Conservation (phyloP, 2,329 filamentous ascomycete species). For the Nemania sp. region DNA sequence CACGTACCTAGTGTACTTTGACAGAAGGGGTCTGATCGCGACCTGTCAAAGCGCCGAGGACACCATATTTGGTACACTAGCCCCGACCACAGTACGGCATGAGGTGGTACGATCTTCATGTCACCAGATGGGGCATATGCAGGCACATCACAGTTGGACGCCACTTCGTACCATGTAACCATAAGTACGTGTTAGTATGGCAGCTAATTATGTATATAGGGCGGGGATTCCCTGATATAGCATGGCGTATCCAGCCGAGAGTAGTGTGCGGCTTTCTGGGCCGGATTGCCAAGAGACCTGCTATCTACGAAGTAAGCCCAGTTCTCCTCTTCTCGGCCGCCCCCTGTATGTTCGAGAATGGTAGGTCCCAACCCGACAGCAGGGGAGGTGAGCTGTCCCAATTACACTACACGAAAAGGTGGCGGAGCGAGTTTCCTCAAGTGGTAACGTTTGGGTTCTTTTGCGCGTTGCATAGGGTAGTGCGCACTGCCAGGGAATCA, state of each 20-base stretch:
- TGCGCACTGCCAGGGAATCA: no score
- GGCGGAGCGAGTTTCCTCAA: conserved; percentile 8
- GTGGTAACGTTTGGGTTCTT: background rate
- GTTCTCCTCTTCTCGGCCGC: background rate
- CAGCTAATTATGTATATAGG: no score
- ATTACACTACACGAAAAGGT: background rate
- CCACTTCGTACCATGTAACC: background rate
- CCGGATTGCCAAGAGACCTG: background rate
- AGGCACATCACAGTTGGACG: no score
- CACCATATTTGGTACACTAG: no score
- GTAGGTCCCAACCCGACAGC: background rate
- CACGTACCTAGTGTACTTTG: background rate
- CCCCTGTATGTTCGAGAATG: background rate
- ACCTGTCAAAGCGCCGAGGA: conserved; percentile 2
- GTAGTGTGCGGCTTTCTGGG: background rate
- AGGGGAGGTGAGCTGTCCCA: background rate
- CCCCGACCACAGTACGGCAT: background rate
- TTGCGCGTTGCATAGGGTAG: background rate
- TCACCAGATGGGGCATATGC: background rate
- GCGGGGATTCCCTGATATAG: no score
- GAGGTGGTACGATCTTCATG: conserved; percentile 2
- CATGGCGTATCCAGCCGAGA: no score
- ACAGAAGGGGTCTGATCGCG: background rate
- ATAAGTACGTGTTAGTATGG: no score
- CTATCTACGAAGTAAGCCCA: no score